phyloP scores from a whole-genome alignment of 2,329 filamentous ascomycete species.

The Hymenotorrendiella dingleyae region DNA sequence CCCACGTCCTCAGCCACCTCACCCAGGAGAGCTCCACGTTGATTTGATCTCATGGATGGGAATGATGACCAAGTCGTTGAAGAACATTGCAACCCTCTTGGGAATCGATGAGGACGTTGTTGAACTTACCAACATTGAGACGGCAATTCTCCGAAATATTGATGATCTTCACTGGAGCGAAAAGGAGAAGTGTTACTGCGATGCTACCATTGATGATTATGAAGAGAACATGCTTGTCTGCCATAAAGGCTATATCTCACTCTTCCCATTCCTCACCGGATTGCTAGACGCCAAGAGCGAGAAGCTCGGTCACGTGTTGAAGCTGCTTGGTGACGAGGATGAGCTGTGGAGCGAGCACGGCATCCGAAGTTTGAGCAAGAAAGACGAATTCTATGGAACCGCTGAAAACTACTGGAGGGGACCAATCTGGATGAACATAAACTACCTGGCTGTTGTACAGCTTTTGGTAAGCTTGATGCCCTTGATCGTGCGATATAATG shows the following conservation, averaged over 20 bases:
- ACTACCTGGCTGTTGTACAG: slow-evolving; percentile 78
- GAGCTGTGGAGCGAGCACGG: slow-evolving; percentile 88
- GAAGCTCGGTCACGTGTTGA: slow-evolving; percentile 67
- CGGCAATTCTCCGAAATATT: slow-evolving; percentile 77
- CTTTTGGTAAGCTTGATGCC: slow-evolving; percentile 58
- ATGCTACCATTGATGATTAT: slow-evolving; percentile 90
- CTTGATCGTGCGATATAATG: background rate
- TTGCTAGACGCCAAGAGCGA: slow-evolving; percentile 68
- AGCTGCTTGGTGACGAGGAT: slow-evolving; percentile 72
- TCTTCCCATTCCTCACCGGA: slow-evolving; percentile 88
- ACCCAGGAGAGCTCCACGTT: slow-evolving; percentile 91
- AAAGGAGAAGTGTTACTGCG: slow-evolving; percentile 77
- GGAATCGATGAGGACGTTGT: slow-evolving; percentile 69
- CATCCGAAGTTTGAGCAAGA: slow-evolving; percentile 82
- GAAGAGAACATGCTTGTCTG: slow-evolving; percentile 87
- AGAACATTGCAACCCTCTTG: slow-evolving; percentile 72
- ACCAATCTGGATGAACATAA: slow-evolving; percentile 93
- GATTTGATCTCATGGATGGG: slow-evolving; percentile 96
- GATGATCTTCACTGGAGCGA: slow-evolving; percentile 92
- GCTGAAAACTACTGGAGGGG: slow-evolving; percentile 97
- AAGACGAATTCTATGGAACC: slow-evolving; percentile 77
- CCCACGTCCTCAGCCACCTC: slow-evolving; percentile 85
- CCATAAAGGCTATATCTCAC: slow-evolving; percentile 91
- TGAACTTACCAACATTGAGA: slow-evolving; percentile 64
- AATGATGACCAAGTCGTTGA: slow-evolving; percentile 85